Evolutionary conservation across 2,329 filamentous ascomycete species (phyloP).

Genomic region (Arthrobotrys megalospora): DNA sequence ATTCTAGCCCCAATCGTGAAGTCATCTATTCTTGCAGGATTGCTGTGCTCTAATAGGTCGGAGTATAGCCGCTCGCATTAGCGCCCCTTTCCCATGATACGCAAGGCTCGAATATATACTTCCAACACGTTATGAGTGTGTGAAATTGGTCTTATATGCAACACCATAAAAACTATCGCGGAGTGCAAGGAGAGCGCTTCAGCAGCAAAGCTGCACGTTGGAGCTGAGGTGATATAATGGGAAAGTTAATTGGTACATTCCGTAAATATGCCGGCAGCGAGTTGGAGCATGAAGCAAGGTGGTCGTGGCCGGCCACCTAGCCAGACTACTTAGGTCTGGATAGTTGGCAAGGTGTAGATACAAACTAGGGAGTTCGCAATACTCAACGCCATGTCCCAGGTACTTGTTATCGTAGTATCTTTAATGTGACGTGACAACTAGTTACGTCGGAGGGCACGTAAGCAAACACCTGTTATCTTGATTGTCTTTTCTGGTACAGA

Average conservation of each 20-base stretch:
- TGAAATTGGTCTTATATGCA: constrained; percentile 33
- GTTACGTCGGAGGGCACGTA: neutral
- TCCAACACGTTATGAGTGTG: constrained; percentile 26
- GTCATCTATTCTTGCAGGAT: neutral
- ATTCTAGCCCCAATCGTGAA: constrained; percentile 12
- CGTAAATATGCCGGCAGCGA: neutral
- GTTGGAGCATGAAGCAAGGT: constrained; percentile 12
- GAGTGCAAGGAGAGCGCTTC: constrained; percentile 7
- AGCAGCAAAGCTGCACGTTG: neutral
- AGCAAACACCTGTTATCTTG: neutral
- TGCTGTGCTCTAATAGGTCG: constrained; percentile 14
- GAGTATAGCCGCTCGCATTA: constrained; percentile 18
- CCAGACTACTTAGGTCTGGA: neutral
- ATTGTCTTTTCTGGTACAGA: no score
- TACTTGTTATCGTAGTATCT: constrained; percentile 8
- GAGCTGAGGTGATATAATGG: neutral
- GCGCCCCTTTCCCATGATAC: constrained; percentile 8
- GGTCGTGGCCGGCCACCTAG: constrained; percentile 2
- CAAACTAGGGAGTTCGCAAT: constrained; percentile 34
- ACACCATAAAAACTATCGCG: constrained; percentile 33
- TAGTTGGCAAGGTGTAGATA: constrained; percentile 4
- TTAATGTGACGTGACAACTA: constrained; percentile 3
- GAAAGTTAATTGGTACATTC: constrained; percentile 13
- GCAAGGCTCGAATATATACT: neutral
- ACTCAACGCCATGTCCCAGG: constrained; percentile 6